phyloP scores from a whole-genome alignment of 495 filamentous ascomycete genomes.

The Cercophora newfieldiana region DNA sequence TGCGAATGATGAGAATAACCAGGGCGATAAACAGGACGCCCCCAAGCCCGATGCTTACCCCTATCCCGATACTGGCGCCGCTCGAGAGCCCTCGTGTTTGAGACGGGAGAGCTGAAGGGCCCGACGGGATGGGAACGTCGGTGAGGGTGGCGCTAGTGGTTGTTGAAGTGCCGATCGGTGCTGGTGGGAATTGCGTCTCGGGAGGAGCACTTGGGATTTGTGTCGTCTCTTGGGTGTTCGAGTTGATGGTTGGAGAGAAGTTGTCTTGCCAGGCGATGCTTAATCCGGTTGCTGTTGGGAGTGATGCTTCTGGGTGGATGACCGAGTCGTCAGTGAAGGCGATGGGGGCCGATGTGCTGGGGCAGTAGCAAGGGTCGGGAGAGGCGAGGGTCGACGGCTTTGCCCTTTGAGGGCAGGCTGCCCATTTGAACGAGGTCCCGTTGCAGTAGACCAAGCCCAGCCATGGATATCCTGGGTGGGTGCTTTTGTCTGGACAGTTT shows the following conservation, averaged over 20 bases:
- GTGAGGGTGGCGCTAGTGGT: background rate
- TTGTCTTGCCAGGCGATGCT: background rate
- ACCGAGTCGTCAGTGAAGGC: slow-evolving; percentile 1
- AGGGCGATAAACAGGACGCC: background rate
- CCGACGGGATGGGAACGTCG: background rate
- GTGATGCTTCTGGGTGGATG: background rate
- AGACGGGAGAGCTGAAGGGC: background rate
- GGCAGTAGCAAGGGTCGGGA: slow-evolving; percentile 7
- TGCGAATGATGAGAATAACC: background rate
- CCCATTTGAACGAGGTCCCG: slow-evolving; percentile 15
- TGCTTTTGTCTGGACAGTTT: slow-evolving; percentile 30
- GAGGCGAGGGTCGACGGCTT: background rate
- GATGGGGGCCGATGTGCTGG: background rate
- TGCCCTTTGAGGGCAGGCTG: slow-evolving; percentile 1
- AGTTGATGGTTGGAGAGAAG: background rate
- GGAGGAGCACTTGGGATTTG: background rate
- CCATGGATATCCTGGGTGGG: slow-evolving; percentile 21
- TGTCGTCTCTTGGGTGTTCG: background rate
- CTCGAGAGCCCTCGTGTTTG: background rate
- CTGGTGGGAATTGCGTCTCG: background rate
- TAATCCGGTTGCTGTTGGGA: background rate
- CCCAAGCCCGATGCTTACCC: background rate
- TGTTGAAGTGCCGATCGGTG: background rate
- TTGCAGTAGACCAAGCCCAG: slow-evolving; percentile 12
- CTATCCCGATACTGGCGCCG: background rate